Percentiles rank a stretch among this genome's conserved stretches.
Conservation (phyloP, 2,329 filamentous ascomycete genomes). For the Periconia sp. region DNA sequence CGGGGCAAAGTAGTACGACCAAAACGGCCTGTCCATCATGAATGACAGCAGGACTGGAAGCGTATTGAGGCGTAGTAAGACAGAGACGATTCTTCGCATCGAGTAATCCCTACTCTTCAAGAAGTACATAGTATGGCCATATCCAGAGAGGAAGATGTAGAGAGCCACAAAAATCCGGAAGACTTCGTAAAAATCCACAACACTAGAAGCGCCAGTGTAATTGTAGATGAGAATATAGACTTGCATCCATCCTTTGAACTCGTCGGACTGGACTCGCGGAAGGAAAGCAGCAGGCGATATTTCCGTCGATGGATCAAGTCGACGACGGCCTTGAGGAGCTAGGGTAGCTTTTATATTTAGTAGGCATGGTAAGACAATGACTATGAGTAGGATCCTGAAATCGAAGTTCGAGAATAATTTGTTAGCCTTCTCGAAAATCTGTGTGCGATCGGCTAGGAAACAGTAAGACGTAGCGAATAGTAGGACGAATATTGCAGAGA, state of each 20-base stretch:
- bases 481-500: constrained; percentile 4
- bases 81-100: constrained; percentile 55
- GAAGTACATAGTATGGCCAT: constrained; percentile 67
- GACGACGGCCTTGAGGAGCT: constrained; percentile 4
- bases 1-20: constrained; percentile 65
- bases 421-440: constrained; percentile 59
- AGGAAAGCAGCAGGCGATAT: constrained; percentile 47
- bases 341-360: constrained; percentile 33
- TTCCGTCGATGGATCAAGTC: constrained; percentile 2
- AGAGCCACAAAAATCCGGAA: constrained; percentile 61
- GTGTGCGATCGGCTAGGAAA: constrained; percentile 62
- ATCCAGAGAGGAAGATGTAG: constrained; percentile 69
- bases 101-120: constrained; percentile 64
- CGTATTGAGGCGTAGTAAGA: constrained; percentile 65
- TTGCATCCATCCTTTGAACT: constrained; percentile 73
- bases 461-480: constrained; percentile 46
- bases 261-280: constrained; percentile 64
- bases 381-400: constrained; percentile 39
- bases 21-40: constrained; percentile 62
- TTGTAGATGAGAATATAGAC: constrained; percentile 62
- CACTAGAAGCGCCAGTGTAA: constrained; percentile 60
- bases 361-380: constrained; percentile 35
- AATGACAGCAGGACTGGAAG: constrained; percentile 61
- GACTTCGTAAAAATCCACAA: constrained; percentile 61
- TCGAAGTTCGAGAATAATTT: constrained; percentile 51